These are phyloP conservation scores for Cladophialophora yegresii DNA, from an alignment of 2,329 filamentous ascomycete species.

Conservation along the genomic window DNA sequence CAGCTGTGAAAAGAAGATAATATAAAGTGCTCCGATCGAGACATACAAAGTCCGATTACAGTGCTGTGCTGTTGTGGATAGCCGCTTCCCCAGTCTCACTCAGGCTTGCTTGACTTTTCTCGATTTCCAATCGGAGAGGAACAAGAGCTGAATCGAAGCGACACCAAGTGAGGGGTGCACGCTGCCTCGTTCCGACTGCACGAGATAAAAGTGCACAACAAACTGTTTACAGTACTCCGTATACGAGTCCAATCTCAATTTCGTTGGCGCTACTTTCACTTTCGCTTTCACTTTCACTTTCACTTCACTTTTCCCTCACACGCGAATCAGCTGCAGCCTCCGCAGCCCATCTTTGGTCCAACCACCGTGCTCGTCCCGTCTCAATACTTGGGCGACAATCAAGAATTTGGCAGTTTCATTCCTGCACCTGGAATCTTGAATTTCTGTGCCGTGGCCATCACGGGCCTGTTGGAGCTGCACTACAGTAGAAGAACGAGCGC, in stretches of 20 bases:
- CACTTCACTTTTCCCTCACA: no score
- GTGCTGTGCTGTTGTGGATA: background rate
- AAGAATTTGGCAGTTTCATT: background rate
- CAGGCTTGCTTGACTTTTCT: background rate
- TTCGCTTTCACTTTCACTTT: no score
- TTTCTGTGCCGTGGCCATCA: background rate
- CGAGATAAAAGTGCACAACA: background rate
- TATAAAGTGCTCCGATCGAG: background rate
- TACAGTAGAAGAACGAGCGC: background rate
- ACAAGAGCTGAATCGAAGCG: background rate
- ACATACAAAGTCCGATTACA: background rate
- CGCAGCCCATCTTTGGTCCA: background rate
- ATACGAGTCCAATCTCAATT: background rate
- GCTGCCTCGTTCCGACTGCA: background rate
- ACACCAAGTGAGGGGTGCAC: background rate
- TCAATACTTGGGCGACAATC: background rate
- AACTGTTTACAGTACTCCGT: no score
- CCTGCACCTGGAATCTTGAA: background rate
- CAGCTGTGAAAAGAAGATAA: background rate
- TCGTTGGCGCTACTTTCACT: background rate
- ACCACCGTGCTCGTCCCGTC: background rate
- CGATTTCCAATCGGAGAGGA: background rate
- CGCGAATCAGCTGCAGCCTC: background rate
- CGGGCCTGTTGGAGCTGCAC: background rate
- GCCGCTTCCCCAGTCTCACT: constrained; percentile 4